Evolutionary conservation across 1,284 basidiomycete species (phyloP), one percentile per base, ranked within the genome.

Genomic region (Apiotrichum gamsii): DNA sequence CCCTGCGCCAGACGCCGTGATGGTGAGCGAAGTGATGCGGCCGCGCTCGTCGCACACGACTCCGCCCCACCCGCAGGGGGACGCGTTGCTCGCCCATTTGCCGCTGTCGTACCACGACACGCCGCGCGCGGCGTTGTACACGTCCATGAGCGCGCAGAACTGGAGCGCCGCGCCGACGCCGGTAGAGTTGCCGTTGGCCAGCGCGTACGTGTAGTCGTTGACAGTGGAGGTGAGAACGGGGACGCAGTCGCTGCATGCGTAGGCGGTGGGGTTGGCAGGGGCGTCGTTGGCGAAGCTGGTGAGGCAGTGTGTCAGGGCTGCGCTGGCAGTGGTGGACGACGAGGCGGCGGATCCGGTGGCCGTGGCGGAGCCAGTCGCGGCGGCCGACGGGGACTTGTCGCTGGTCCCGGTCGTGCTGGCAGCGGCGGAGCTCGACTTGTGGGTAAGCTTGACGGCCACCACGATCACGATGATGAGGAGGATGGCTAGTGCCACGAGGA

Each of bases 131-230:
- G 23, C n/a, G 23, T 25, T 18, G n/a, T 25, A 11, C 4, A 74
- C 40, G 30, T 70, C 62, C 47, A 63, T 60, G 37, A 73, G 49
- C 1, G 68, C 65, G 41, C 72, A 74, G 51, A 66, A 73, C 52
- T 74, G 72, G 9, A 72, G 50, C 2, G 65, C 65, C 3, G 64
- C 59, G 3, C 70, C 70, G 13, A 69, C 63, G 9, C 62, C 65
- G 0, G 59, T 64, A 1, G 25, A 28, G 25, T 28, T 28, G 58
- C 52, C 45, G 64, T 65, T 11, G 23, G 55, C 54, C 3, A 11
- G 4, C 1, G 54, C 44, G 3, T 37, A 20, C 11, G 47, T 32
- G 43, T 62, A 72, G 49, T 72, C 72, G 48, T 72, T 72, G 0
- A 54, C 54, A 0, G 58, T 59, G 0, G 52, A 43, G 0, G 51